phyloP scores from a whole-genome alignment of 768 basidiomycete genomes.

The Trametes meyenii region DNA sequence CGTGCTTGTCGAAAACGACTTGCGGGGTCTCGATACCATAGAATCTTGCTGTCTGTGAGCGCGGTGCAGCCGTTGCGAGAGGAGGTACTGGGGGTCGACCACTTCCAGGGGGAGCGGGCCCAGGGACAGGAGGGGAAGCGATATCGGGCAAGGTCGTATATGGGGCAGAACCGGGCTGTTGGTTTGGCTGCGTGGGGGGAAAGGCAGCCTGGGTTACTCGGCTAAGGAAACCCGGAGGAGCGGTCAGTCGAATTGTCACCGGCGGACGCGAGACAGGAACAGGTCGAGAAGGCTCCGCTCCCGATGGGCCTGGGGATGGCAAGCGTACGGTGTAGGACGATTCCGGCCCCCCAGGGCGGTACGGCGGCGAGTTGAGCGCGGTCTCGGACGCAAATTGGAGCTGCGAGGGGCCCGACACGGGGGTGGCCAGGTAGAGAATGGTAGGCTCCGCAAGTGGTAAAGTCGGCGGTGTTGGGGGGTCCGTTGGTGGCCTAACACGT shows the following conservation, averaged over 20 bases:
- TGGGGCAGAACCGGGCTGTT: too few relatives aligned
- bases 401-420: background rate
- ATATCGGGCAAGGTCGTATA: background rate
- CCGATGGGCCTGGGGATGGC: too few relatives aligned
- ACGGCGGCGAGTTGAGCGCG: background rate
- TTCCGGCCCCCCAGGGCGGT: too few relatives aligned
- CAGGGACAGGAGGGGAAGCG: background rate
- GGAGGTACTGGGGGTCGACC: background rate
- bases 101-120: background rate
- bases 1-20: conserved; percentile 6
- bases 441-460: background rate
- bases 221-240: background rate
- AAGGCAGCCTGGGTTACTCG: background rate
- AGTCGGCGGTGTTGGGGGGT: background rate
- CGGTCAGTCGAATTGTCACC: too few relatives aligned
- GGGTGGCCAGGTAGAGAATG: background rate
- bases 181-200: too few relatives aligned
- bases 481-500: background rate
- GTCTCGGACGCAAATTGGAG: background rate
- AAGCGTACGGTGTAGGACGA: background rate
- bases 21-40: conserved; percentile 10
- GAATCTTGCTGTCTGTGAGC: background rate
- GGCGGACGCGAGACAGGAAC: too few relatives aligned
- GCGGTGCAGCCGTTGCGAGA: background rate
- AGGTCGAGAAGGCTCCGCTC: too few relatives aligned